A percentile compares a stretch with the other conserved stretches of the same genome.
Conservation (phyloP, 768 basidiomycete species). For the Leccinellum albellum region DNA sequence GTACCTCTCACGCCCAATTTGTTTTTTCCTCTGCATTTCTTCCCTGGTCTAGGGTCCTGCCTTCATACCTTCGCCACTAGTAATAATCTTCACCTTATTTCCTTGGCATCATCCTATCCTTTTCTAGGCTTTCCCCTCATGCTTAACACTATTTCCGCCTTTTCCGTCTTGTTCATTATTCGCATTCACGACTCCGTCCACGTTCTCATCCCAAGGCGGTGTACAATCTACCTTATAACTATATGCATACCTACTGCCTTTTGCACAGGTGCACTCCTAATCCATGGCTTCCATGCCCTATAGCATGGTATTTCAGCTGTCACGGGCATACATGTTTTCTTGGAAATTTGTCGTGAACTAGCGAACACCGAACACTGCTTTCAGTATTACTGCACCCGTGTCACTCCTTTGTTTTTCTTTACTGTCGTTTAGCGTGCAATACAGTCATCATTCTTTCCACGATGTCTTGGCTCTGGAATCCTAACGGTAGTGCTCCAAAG, state of each 20-base stretch:
- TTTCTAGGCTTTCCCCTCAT: conserved; percentile 21
- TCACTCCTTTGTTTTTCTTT: not conserved
- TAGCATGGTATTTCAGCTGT: conserved; percentile 18
- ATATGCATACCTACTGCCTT: conserved; percentile 33
- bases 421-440: not conserved
- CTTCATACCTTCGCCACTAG: conserved; percentile 29
- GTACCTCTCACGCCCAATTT: conserved; percentile 22
- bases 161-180: conserved; percentile 22
- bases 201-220: conserved; percentile 24
- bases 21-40: conserved; percentile 20
- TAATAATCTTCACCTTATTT: conserved; percentile 28
- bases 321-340: not conserved
- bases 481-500: conserved; percentile 35
- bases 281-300: conserved; percentile 20
- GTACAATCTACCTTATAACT: conserved; percentile 36
- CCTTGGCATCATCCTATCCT: conserved; percentile 29
- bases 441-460: not conserved
- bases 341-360: not conserved
- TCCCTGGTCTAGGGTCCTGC: conserved; percentile 14
- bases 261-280: conserved; percentile 30
- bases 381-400: not conserved
- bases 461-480: conserved; percentile 70
- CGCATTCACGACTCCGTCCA: conserved; percentile 24
- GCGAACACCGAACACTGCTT: not conserved
- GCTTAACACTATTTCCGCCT: conserved; percentile 24